Evolutionary conservation across 2,329 filamentous ascomycete species (phyloP), one percentile per base, ranked within the genome.

Genomic region (Leptographium radiaticola): DNA sequence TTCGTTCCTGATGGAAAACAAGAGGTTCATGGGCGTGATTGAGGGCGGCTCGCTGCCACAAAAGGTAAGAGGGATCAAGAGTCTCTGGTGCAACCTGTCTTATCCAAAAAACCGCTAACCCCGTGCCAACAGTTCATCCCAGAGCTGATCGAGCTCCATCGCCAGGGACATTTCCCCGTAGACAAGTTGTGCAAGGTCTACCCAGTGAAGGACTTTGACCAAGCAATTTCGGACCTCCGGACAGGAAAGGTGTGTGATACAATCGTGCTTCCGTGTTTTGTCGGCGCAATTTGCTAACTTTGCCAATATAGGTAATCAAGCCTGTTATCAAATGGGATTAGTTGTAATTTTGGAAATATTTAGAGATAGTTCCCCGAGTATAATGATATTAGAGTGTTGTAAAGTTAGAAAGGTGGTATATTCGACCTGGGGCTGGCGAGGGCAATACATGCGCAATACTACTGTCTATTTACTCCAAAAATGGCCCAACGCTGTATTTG

Each of bases 121-220:
- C 39, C 55, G 42, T 16, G 20, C 15, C 13, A n/a, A 13, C 46
- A 68, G 63, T 62, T 67, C 56, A 60, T 68, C 30, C 67, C 67
- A 0, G 55, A 63, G 39, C 54, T 68, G 15, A 60, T 68, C 42
- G 55, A 61, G 43, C 58, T 66, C 16, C 66, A 68, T 42, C 60
- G 59, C 18, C 55, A 62, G 42, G 66, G 66, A 2, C 63, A 61
- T 33, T 69, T 68, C 50, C 66, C 66, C 0, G 57, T 69, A 13
- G 65, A 68, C 18, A 67, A 59, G 46, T 57, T 69, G 39, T 64
- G 61, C 51, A 62, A 59, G 38, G 58, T 63, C 1, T 69, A 68
- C 54, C 57, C 62, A 0, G 55, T 62, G 16, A 58, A 53, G n/a
- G 58, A 63, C 2, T 53, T 65, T 6, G 51, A 62, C 10, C 52